A percentile compares a stretch with the other conserved stretches of the same genome.
Evolutionary conservation across 2,329 filamentous ascomycete species (phyloP).

Genomic region (Acrocalymma vagum): DNA sequence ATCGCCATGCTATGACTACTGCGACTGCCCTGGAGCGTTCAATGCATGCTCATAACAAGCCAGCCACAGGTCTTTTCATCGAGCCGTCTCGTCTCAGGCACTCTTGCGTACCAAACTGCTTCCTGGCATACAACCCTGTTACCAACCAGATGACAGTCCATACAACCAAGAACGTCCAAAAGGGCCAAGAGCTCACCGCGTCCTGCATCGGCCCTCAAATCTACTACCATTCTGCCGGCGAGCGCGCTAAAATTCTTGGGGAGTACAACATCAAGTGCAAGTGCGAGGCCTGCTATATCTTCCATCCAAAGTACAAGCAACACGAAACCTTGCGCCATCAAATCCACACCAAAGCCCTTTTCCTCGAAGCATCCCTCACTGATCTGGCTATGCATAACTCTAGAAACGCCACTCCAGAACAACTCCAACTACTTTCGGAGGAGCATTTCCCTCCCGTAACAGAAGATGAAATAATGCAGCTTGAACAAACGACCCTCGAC

Average conservation of each 20-base stretch:
- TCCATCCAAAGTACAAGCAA: constrained; percentile 1
- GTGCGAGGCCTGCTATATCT: constrained; percentile 16
- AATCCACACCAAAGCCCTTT: constrained; percentile 5
- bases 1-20: constrained; percentile 10
- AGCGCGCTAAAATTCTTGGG: constrained; percentile 3
- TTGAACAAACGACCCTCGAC: not conserved
- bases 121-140: constrained; percentile 10
- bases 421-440: no score
- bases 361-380: constrained; percentile 5
- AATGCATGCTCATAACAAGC: not conserved
- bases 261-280: constrained; percentile 12
- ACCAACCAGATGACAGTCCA: constrained; percentile 20
- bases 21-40: constrained; percentile 2
- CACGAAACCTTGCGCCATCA: constrained; percentile 13
- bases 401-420: not conserved
- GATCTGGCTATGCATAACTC: not conserved
- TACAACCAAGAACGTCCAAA: constrained; percentile 5
- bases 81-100: constrained; percentile 42
- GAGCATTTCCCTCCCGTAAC: no score
- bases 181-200: constrained; percentile 16
- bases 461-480: constrained; percentile 3
- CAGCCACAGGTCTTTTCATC: constrained; percentile 34
- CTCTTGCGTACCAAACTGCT: constrained; percentile 27
- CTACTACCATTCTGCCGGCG: constrained; percentile 13
- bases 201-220: constrained; percentile 7